Base-by-base conservation (phyloP, 257 asterid genomes). In the Buddleja alternifolia region DNA sequence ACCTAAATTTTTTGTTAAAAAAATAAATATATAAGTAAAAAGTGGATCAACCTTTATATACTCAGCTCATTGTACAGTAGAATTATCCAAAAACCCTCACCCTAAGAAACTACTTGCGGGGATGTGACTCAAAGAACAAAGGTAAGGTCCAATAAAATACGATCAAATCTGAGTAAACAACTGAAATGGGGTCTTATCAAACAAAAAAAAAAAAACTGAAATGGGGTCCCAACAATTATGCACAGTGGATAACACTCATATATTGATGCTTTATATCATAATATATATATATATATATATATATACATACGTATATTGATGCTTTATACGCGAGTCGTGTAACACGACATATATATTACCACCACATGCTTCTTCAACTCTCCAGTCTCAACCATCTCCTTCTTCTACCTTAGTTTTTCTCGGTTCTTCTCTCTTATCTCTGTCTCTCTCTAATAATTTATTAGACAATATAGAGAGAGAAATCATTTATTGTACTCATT, bases 181-280 rank as follows among this genome's bases (percentile, higher is more conserved):
- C 0, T 10, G 42, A 63, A 58, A 29, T 68, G 73, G 76, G 79
- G 76, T 63, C 82, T n/a, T n/a, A n/a, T n/a, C n/a, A n/a, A n/a
- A n/a, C n/a, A 2, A 8, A 3, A 51, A 51, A 20, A 6, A 51
- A 41, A 12, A 41, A 41, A 0, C 0, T 10, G 42, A 63, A 58
- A 29, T 68, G 73, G 76, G 79, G 76, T 63, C 82, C n/a, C 73
- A 34, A 15, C 39, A 25, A 68, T 50, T 41, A 63, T 61, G 66
- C 51, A 39, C 46, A 42, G 45, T 40, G 46, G 16, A 34, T 20
- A 19, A 6, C 45, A 3, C 61, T 0, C 9, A 12, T 10, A 50
- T 32, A 42, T 32, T 24, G 36, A 21, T 25, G 32, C 70, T 17
- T 67, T 39, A 44, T 60, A n/a, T n/a, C n/a, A n/a, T n/a, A n/a